These are phyloP conservation scores for Arthroderma uncinatum DNA, from an alignment of 2,329 filamentous ascomycete species.

Conservation along the genomic window DNA sequence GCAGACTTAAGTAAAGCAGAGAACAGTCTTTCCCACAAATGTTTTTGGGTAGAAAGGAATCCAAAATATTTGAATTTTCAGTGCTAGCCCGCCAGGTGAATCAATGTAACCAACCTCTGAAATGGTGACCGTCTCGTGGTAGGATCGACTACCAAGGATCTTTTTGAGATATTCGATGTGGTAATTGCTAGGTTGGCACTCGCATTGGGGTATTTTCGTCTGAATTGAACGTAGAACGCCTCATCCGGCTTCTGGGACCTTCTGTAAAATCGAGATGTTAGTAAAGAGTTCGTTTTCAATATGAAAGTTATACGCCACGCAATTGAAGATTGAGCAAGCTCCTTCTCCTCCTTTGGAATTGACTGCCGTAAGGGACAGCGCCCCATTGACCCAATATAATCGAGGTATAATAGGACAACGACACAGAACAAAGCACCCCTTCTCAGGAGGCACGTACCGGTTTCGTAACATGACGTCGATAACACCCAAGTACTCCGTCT, in stretches of 20 bases:
- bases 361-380: too few species aligned
- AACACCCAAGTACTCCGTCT: background rate
- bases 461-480: constrained; percentile 36
- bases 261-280: constrained; percentile 36
- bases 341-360: too few species aligned
- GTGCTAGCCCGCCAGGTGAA: too few species aligned
- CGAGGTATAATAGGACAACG: background rate
- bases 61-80: too few species aligned
- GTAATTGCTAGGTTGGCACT: constrained; percentile 20
- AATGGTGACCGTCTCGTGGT: constrained; percentile 8
- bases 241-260: constrained; percentile 76
- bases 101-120: constrained; percentile 9
- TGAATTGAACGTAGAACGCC: constrained; percentile 73
- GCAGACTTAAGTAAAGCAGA: background rate
- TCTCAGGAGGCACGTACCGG: constrained; percentile 29
- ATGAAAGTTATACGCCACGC: too few species aligned
- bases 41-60: too few species aligned
- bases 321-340: too few species aligned
- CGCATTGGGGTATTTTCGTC: constrained; percentile 66
- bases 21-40: too few species aligned
- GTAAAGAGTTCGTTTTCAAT: too few species aligned
- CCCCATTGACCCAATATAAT: background rate
- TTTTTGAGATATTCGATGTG: constrained; percentile 5
- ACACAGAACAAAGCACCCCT: too few species aligned
- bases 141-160: constrained; percentile 4